phyloP scores from a whole-genome alignment of 305 asterid genomes.

The Rubia balearica region DNA sequence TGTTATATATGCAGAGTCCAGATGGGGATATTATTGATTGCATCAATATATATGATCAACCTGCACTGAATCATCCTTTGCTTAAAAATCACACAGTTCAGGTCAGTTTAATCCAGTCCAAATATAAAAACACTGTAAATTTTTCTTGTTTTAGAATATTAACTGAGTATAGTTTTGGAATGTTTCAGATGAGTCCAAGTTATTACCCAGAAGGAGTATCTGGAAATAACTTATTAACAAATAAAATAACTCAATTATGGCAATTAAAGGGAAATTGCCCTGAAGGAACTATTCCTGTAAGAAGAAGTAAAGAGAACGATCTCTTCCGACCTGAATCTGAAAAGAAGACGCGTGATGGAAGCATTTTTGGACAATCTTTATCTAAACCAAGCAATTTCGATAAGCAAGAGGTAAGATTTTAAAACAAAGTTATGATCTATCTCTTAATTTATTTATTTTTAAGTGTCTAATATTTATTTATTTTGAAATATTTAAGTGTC shows the following conservation, averaged over 20 bases:
- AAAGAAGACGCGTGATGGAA: not conserved
- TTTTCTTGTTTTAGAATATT: no score
- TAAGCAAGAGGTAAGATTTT: not conserved
- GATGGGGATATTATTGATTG: slow-evolving; percentile 37
- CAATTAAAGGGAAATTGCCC: not conserved
- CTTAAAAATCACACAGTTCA: slow-evolving; percentile 25
- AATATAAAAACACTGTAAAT: no score
- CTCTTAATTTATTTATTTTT: no score
- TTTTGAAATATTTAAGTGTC: no score
- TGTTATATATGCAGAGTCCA: slow-evolving; percentile 18
- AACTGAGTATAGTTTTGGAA: not conserved
- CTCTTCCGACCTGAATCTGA: no score
- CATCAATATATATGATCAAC: slow-evolving; percentile 22
- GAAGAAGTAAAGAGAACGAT: not conserved
- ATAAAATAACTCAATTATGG: not conserved
- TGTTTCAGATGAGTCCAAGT: slow-evolving; percentile 1
- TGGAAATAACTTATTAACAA: not conserved
- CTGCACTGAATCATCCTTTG: slow-evolving; percentile 31
- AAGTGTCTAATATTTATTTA: no score
- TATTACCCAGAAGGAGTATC: not conserved
- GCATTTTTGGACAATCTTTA: not conserved
- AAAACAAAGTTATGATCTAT: not conserved
- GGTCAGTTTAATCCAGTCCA: not conserved
- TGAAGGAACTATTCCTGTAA: slow-evolving; percentile 1
- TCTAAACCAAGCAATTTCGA: not conserved